Evolutionary conservation across 2,329 filamentous ascomycete genomes (phyloP), one percentile per base, ranked within the genome.

Genomic region (Trichoderma endophyticum): DNA sequence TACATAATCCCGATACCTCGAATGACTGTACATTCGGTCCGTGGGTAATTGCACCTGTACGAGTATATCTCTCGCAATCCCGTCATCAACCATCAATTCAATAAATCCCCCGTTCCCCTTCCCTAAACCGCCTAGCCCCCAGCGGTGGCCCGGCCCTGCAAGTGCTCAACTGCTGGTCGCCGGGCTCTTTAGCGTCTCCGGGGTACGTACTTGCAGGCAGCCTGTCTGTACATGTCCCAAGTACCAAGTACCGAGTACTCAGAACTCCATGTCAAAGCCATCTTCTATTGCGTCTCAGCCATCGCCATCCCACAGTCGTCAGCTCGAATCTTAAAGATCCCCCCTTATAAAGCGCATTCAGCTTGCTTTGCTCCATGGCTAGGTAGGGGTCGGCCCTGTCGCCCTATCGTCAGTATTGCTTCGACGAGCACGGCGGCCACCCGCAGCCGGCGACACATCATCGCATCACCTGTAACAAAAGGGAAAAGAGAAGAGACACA

Each of bases 81-180:
- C 57, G 57, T 34, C 57, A 60, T 32, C 57, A 60, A 14, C 30
- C n/a, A 32, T 34, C 18, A 6, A 21, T 12, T 28, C 24, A 28
- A 43, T 28, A 63, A 63, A 24, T 21, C 15, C 28, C 5, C 26
- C 9, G 11, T 34, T 21, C 6, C 51, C 34, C 21, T 69, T 61
- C 66, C 66, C 34, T 24, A 62, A 69, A 11, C 4, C 24, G 57
- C 56, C 66, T 69, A 69, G 56, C 39, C 28, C 56, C 12, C 56
- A 57, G 65, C 65, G 34, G 66, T 51, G 56, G 57, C 56, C 66
- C 48, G 63, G 34, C 48, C 63, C 63, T 66, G 63, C 63, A 66
- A 34, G 26, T 64, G 39, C 18, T 51, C 39, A 24, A 26, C 61
- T 14, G 51, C 34, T 36, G 34, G 34, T 48, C 65, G 59, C 54